phyloP scores from a whole-genome alignment of 306 rosid species.

The Lathyrus sativus region DNA sequence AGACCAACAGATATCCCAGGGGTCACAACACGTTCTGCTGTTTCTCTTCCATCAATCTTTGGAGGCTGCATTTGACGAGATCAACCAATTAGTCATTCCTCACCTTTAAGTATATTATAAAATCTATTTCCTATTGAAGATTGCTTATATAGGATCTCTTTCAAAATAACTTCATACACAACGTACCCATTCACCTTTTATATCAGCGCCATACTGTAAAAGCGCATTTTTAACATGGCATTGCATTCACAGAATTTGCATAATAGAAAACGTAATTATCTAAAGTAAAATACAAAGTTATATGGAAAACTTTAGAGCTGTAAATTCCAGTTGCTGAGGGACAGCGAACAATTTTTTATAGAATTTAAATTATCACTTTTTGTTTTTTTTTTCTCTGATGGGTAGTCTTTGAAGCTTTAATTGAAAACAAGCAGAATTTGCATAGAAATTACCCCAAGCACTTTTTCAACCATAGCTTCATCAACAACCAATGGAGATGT shows the following conservation, averaged over 20 bases:
- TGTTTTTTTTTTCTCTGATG: too few species aligned
- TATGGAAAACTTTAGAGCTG: slow-evolving; percentile 8
- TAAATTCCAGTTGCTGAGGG: slow-evolving; percentile 16
- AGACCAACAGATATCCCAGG: slow-evolving; percentile 94
- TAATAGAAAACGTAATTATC: slow-evolving; percentile 22
- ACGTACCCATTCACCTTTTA: slow-evolving; percentile 20
- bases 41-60: slow-evolving; percentile 80
- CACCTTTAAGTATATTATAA: too few species aligned
- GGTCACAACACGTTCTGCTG: slow-evolving; percentile 78
- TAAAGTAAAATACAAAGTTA: neutral
- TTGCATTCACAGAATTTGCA: slow-evolving; percentile 2
- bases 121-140: too few species aligned
- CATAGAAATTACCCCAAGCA: slow-evolving; percentile 55
- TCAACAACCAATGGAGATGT: slow-evolving; percentile 75
- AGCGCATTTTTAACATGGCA: slow-evolving; percentile 25
- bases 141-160: slow-evolving; percentile 26
- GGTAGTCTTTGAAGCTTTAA: slow-evolving; percentile 22
- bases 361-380: slow-evolving; percentile 5
- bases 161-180: slow-evolving; percentile 25
- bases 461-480: slow-evolving; percentile 89
- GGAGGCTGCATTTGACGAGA: slow-evolving; percentile 76
- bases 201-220: too few species aligned
- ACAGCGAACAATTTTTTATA: slow-evolving; percentile 20
- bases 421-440: slow-evolving; percentile 19
- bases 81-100: slow-evolving; percentile 34